phyloP scores from a whole-genome alignment of 352 stramenopile genomes.

The Globisporangium recalcitrans region DNA sequence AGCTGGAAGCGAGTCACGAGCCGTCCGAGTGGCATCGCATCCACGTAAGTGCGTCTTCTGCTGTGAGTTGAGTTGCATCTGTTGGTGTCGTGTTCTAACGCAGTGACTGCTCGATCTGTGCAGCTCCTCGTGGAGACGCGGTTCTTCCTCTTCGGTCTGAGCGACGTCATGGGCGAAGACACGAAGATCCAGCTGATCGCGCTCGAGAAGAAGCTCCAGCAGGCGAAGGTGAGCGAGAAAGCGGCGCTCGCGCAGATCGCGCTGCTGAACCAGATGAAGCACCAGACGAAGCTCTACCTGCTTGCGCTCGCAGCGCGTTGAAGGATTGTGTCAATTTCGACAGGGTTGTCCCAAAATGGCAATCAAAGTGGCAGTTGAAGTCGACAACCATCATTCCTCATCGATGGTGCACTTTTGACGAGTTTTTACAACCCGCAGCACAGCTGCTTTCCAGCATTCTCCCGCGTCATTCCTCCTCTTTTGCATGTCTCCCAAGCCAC shows the following conservation, averaged over 20 bases:
- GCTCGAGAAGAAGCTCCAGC: conserved; percentile 43
- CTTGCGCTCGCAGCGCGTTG: conserved; percentile 30
- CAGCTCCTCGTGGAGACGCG: conserved; percentile 69
- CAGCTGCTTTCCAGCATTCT: not conserved
- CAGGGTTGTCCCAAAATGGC: too few species aligned
- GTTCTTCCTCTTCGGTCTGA: conserved; percentile 62
- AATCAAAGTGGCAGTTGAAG: too few species aligned
- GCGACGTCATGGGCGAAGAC: conserved; percentile 42
- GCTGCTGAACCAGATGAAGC: conserved; percentile 71
- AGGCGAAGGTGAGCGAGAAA: conserved; percentile 32
- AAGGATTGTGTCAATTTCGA: not conserved
- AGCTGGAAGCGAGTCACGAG: conserved; percentile 21
- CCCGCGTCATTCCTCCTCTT: not conserved
- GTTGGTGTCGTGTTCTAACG: not conserved
- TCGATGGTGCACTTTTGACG: conserved; percentile 1
- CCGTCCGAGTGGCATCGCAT: conserved; percentile 49
- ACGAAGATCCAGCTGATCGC: conserved; percentile 49
- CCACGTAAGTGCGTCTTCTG: conserved; percentile 36
- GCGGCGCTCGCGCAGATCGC: conserved; percentile 32
- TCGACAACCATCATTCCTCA: not conserved
- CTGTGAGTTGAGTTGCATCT: not conserved
- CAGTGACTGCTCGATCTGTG: not conserved
- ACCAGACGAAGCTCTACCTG: conserved; percentile 77
- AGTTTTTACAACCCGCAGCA: not conserved
- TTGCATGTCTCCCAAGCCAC: not conserved